Percentiles rank a stretch among this genome's conserved stretches.
These are phyloP conservation scores for Penicillium sp. DNA, from an alignment of 2,329 filamentous ascomycete species.

Conservation along the genomic window DNA sequence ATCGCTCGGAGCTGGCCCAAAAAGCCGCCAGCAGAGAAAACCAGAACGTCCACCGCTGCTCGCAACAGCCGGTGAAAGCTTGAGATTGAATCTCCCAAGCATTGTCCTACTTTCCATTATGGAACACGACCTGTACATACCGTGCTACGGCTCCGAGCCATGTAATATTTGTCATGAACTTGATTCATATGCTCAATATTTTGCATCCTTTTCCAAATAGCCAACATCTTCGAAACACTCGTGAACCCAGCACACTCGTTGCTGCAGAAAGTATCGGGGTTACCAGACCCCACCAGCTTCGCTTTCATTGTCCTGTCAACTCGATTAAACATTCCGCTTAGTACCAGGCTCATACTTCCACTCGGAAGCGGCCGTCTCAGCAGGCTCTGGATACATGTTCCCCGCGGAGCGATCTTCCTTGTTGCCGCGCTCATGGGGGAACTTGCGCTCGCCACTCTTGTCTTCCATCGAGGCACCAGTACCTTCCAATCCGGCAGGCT, in stretches of 20 bases:
- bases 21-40: conserved; percentile 52
- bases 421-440: conserved; percentile 32
- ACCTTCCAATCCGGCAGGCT: conserved; percentile 47
- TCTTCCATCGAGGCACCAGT: conserved; percentile 38
- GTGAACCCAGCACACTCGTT: not conserved
- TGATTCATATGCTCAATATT: not conserved
- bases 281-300: not conserved
- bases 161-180: not conserved
- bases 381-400: conserved; percentile 32
- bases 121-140: not conserved
- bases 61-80: conserved; percentile 4
- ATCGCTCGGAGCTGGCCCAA: conserved; percentile 89
- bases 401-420: conserved; percentile 34
- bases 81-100: not conserved
- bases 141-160: not conserved
- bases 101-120: not conserved
- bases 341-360: conserved; percentile 32
- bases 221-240: not conserved
- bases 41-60: conserved; percentile 5
- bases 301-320: not conserved
- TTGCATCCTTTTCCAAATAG: not conserved
- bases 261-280: not conserved
- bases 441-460: conserved; percentile 22
- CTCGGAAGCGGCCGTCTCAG: conserved; percentile 28
- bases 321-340: conserved; percentile 18